Conservation (phyloP, 164 flowering plant genomes). For the Amborella trichopoda region DNA sequence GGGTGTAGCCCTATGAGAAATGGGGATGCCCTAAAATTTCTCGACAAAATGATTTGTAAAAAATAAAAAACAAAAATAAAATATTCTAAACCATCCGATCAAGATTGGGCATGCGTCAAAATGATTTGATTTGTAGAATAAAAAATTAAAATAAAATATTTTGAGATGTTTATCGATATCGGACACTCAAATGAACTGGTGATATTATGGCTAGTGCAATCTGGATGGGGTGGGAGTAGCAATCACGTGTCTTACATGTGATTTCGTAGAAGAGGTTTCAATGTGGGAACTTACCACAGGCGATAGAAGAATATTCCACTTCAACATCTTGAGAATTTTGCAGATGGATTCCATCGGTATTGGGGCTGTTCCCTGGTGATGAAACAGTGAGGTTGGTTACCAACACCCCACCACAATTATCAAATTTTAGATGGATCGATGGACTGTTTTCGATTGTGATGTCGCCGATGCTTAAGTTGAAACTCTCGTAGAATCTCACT, state of each 20-base stretch:
- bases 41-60: too few relatives aligned
- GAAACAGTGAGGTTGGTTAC: not conserved
- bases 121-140: too few relatives aligned
- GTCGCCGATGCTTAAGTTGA: not conserved
- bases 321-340: conserved; percentile 2
- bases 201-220: too few relatives aligned
- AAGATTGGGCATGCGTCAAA: too few relatives aligned
- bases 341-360: conserved; percentile 4
- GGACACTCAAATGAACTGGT: not conserved
- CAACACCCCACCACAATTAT: not conserved
- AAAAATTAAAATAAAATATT: too few relatives aligned
- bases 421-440: conserved; percentile 4
- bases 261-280: not conserved
- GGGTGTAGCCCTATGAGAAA: too few relatives aligned
- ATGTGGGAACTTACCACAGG: not conserved
- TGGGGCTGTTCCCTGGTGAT: conserved; percentile 3
- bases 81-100: too few relatives aligned
- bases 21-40: too few relatives aligned
- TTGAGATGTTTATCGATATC: too few relatives aligned
- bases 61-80: too few relatives aligned
- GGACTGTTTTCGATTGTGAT: conserved; percentile 1
- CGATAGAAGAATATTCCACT: conserved; percentile 1
- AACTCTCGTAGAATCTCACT: conserved; percentile 2
- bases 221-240: too few relatives aligned
- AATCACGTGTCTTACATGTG: not conserved